Evolutionary conservation across 176 grass and related monocot genomes (phyloP), one percentile per base, ranked within the genome.

Genomic region (Eleusine coracana): DNA sequence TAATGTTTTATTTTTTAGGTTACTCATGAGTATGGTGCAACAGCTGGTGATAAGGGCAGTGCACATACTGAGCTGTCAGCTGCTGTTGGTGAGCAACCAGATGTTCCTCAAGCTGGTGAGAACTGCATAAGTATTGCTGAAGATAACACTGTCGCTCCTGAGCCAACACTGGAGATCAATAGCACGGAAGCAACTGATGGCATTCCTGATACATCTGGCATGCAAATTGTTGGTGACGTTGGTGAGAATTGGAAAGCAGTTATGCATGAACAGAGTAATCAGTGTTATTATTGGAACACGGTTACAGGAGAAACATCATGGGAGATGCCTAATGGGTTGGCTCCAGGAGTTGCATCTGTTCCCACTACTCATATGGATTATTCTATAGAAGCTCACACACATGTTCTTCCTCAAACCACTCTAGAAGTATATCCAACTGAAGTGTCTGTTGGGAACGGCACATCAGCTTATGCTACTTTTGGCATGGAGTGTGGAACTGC

Each of bases 261-360:
- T 70, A 96, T 99, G 85, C 89, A 96, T 84, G 93, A 79, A 75
- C 87, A 94, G 77, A 96, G 89, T 63, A 99, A 84, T 78, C 97
- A 90, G 65, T 94, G 88, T 83, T 99, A 99, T 80, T 99, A 96
- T 71, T 99, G 97, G 97, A 99, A 99, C 70, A 96, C 89, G 21
- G 74, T 94, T 76, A 99, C 97, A 68, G 97, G 97, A 42, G 93
- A 99, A 90, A 99, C 93, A 44, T 96, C 93, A 65, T 99, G 97
- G 97, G 97, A 94, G 74, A 86, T 99, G 18, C 97, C 97, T 62
- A 78, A 73, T 58, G 87, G 77, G 25, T 74, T 93, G 68, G 15
- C 81, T 81, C 36, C 73, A 16, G 79, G 66, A 79, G 69, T 55
- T 79, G 70, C 80, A 46, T 63, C 87, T 68, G 60, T 81, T 75